Base-by-base conservation (phyloP, 495 filamentous ascomycete species). In the Pyronema omphalodes region DNA sequence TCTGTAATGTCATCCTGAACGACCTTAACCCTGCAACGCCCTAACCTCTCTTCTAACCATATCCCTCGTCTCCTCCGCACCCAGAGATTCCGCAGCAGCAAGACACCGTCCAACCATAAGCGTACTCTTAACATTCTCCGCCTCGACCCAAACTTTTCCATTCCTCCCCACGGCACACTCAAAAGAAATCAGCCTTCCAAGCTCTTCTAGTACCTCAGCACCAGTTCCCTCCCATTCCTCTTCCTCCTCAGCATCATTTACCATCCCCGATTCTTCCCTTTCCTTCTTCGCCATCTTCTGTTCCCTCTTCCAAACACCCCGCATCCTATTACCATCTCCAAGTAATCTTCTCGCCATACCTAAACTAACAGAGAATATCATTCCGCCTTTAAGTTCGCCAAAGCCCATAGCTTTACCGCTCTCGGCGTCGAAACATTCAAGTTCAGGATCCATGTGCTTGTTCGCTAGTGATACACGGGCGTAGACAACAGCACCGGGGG, bases 161-260 rank as follows among this genome's bases (percentile, higher is more conserved):
- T 98, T 98, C 65, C 88, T 79, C 18, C 93, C 93, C 23, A 94
- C 86, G 3, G 91, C 91, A 55, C 91, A 80, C 72, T 98, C 91
- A 68, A 95, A 98, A 49, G 76, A 75, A 43, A 89, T 71, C 47
- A 81, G 72, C 60, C 75, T 79, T 12, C 81, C 88, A n/a, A 96
- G 68, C 60, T 87, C 84, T 55, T 93, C 86, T 48, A 96, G 66
- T 15, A 96, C 76, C 29, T 89, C 73, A 3, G 85, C 74, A 35
- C 75, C 79, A 14, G 82, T 19, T 73, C 70, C 18, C 76, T 75
- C 54, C 71, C 76, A 12, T 75, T 68, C 64, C 83, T 74, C 57
- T 5, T 29, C 23, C 23, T 29, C 5, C 23, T 29, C 23, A 29
- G 23, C 23, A 73, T 74, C 33, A 29, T 29, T 5, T 5, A 5